Base-by-base conservation (phyloP, 208 protist species). In the Acanthamoeba pearcei region DNA sequence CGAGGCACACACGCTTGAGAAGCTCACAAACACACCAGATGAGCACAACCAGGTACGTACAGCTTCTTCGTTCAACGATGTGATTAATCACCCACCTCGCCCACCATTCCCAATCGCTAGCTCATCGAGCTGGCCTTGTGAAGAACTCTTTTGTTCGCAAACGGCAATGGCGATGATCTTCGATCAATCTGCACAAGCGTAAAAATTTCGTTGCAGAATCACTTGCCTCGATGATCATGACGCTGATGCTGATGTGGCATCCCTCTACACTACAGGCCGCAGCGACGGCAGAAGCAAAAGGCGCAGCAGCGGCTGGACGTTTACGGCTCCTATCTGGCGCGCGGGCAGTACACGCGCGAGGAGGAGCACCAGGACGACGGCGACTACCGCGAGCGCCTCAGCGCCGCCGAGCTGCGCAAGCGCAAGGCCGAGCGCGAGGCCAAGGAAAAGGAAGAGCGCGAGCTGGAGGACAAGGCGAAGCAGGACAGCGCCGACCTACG, bases 321-420 rank as follows among this genome's bases (percentile, higher is more conserved):
- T 0, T 86, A 86, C 46, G 78, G 78, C 15, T 62, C 78, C 49
- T 86, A 62, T 12, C 46, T 86, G 17, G 49, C 38, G 10, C 46
- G 78, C 17, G 38, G 38, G n/a, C 42, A 62, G 78, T 86, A 12
- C 57, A 27, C 57, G 57, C 57, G 49, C 49, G 49, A 62, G 27
- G 13, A 55, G 78, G 46, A 60, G 57, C 42, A 62, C 49, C 24
- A 38, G 13, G 78, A 86, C 6, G 46, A 86, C 27, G 78, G 46
- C 9, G 78, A 86, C 49, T 55, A 86, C 27, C 46, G 49, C 49
- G 78, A 86, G 46, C 24, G 17, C 3, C 76, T 83, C 27, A 83
- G 35, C 76, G 76, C 46, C 42, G 76, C 35, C 5, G 42, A 83
- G 76, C 76, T 60, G 51, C 78, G 78, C 78, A 86, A 86, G 78